Base-by-base conservation (phyloP, 352 stramenopile species). In the Globisporangium iwayamae region DNA sequence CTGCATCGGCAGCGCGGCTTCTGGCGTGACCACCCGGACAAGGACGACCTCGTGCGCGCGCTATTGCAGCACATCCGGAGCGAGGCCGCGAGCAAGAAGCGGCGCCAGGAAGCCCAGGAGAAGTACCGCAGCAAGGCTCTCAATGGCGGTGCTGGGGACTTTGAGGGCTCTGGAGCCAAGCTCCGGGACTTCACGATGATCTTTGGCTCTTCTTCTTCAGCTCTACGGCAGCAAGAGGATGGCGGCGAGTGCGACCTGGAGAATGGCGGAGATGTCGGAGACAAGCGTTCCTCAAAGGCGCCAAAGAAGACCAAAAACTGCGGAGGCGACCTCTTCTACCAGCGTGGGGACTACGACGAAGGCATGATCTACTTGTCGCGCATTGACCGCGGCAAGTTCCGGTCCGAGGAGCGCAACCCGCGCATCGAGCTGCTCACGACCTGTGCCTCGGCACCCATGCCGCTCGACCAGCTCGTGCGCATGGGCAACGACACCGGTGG, bases 1-100 rank as follows among this genome's bases (percentile, higher is more conserved):
- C 76, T 96, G 4, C 90, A 97, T 56, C 82, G 79, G 7, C 85
- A 96, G 67, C 87, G 89, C 8, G 85, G 88, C 14, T 97, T 97
- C 65, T 96, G 87, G 90, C 87, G 87, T 25, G 88, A 95, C 64
- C 86, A 97, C 58, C 86, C 87, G 4, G 83, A 95, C 66, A 96
- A 96, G 71, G 89, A 97, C 51, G 87, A 97, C 61, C 82, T 97
- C 39, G 83, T 96, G 55, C 79, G 85, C 22, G 90, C 89, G 3
- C 60, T 96, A 9, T 66, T 97, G 30, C 83, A 96, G 60, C 88
- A 96, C 55, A 90, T 93, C 43, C 81, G 84, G 47, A 91, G 78
- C 56, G 87, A 95, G 60, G 83, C 80, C 10, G 67, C 77, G 41
- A 93, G 87, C 74, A 93, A 93, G 63, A 90, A 89, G 65, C 75